These are phyloP conservation scores for Stachybotrys chlorohalonatus DNA, from an alignment of 2,329 filamentous ascomycete genomes.

Conservation along the genomic window DNA sequence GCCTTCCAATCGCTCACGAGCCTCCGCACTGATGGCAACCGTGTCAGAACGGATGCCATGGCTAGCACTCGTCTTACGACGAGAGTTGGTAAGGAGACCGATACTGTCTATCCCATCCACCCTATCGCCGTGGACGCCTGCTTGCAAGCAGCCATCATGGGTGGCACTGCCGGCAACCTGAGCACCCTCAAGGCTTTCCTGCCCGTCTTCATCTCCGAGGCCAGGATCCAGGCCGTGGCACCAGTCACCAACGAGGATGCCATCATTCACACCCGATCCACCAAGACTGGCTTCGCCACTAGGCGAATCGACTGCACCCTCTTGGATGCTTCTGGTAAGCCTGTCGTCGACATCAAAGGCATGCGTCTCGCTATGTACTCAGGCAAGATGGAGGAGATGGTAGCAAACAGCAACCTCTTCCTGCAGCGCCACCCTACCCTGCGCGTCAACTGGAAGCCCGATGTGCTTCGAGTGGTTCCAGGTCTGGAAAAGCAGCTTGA, in stretches of 20 bases:
- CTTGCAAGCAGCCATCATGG: slow-evolving; percentile 5
- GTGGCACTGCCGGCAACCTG: slow-evolving; percentile 1
- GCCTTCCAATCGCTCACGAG: slow-evolving; percentile 1
- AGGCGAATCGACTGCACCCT: not conserved
- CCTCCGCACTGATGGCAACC: not conserved
- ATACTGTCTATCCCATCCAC: slow-evolving; percentile 3
- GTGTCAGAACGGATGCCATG: not conserved
- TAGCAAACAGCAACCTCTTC: not conserved
- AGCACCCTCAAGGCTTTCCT: slow-evolving; percentile 1
- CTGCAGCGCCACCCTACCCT: not conserved
- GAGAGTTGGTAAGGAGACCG: not conserved
- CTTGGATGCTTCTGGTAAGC: not conserved
- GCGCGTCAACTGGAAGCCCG: not conserved
- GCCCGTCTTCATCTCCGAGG: slow-evolving; percentile 4
- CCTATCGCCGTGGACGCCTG: slow-evolving; percentile 5
- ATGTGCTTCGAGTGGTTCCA: not conserved
- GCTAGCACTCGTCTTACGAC: not conserved
- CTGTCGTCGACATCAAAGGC: not conserved
- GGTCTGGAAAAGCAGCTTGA: not conserved
- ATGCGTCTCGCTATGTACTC: not conserved
- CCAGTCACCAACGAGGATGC: not conserved
- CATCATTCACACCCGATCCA: not conserved
- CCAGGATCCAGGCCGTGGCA: not conserved
- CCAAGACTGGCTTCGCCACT: not conserved
- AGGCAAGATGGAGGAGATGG: not conserved